Evolutionary conservation across 768 basidiomycete genomes (phyloP).

Genomic region (Macrolepiota dolichaula): DNA sequence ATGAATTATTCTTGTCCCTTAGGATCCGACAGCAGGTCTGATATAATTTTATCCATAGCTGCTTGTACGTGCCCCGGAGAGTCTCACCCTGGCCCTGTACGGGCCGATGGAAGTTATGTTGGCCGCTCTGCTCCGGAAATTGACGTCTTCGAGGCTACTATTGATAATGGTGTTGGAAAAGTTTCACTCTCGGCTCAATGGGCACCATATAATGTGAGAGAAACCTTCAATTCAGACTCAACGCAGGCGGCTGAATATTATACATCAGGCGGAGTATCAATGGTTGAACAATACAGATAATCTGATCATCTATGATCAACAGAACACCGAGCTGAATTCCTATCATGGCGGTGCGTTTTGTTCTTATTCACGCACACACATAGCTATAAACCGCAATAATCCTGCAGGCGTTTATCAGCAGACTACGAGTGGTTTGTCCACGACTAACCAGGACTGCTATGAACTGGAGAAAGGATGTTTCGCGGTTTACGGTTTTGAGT

Average conservation of each 20-base stretch:
- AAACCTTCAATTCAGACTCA: conserved; percentile 28
- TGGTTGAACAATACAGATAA: conserved; percentile 53
- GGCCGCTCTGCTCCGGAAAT: conserved; percentile 72
- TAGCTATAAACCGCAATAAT: conserved; percentile 31
- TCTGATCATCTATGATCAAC: conserved; percentile 42
- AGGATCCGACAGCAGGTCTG: neutral
- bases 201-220: conserved; percentile 57
- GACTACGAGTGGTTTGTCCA: conserved; percentile 65
- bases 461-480: conserved; percentile 34
- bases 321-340: conserved; percentile 44
- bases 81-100: conserved; percentile 38
- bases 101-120: conserved; percentile 49
- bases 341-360: conserved; percentile 58
- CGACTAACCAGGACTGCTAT: conserved; percentile 68
- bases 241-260: neutral
- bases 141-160: conserved; percentile 61
- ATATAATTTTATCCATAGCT: conserved; percentile 15
- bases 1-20: neutral
- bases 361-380: conserved; percentile 20
- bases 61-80: conserved; percentile 42
- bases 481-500: conserved; percentile 46
- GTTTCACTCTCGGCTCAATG: conserved; percentile 51
- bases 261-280: conserved; percentile 45
- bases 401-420: conserved; percentile 54
- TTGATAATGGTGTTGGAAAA: conserved; percentile 28